phyloP scores from a whole-genome alignment of 1,284 basidiomycete species.

The Gastroboletus turbinatus region DNA sequence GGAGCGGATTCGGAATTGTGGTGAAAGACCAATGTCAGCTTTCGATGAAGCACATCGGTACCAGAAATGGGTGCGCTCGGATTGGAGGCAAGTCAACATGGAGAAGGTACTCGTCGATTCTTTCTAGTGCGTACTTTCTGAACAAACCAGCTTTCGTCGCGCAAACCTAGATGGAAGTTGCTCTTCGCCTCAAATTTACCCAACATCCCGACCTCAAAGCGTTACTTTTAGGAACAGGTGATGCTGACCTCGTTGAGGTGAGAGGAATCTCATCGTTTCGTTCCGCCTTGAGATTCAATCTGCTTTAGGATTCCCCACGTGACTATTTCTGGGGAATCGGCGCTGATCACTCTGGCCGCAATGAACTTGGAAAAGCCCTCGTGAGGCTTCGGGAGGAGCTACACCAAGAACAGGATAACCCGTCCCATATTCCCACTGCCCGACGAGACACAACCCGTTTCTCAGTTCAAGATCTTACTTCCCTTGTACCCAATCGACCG shows the following conservation, averaged over 20 bases:
- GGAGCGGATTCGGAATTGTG: slow-evolving; percentile 62
- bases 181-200: slow-evolving; percentile 60
- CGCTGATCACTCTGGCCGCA: slow-evolving; percentile 56
- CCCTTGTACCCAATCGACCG: slow-evolving; percentile 16
- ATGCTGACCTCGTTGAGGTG: slow-evolving; percentile 63
- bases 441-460: slow-evolving; percentile 31
- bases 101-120: slow-evolving; percentile 42
- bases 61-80: slow-evolving; percentile 53
- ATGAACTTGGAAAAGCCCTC: slow-evolving; percentile 71
- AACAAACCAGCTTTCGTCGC: background rate
- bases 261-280: slow-evolving; percentile 2
- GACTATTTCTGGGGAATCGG: slow-evolving; percentile 73
- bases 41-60: slow-evolving; percentile 67
- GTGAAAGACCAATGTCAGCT: slow-evolving; percentile 56
- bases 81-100: slow-evolving; percentile 65
- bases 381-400: slow-evolving; percentile 54
- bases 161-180: slow-evolving; percentile 56
- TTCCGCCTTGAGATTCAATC: background rate
- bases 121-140: background rate
- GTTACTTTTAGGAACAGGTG: slow-evolving; percentile 56
- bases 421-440: slow-evolving; percentile 27
- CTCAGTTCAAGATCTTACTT: slow-evolving; percentile 34
- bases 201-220: slow-evolving; percentile 57
- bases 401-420: slow-evolving; percentile 34
- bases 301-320: slow-evolving; percentile 55